Evolutionary conservation across 75 land plant genomes (phyloP), one percentile per base, ranked within the genome.

Genomic region (Adiantum capillusveneris): DNA sequence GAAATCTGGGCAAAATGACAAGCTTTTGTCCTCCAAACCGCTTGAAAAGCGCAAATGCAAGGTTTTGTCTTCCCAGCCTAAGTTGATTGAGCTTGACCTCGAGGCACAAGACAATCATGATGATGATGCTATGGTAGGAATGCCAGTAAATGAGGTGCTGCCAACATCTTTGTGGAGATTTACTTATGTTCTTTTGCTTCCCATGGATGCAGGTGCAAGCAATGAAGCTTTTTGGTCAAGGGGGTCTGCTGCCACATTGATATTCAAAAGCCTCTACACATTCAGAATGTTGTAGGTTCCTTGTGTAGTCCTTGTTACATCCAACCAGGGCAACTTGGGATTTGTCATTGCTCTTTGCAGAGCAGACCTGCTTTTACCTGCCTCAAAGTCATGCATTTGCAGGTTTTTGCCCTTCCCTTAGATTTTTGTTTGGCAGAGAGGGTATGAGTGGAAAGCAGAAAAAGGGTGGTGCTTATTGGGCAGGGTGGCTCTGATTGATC

Each of bases 21-120:
- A 21, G 22, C 50, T 14, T n/a, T 9, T 41, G 14, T 41, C 43
- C 14, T 41, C 14, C 43, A 48, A 48, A 6, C 29, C 5, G 14
- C 6, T 24, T 25, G 55, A 3, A 26, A 53, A 25, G 55, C 29
- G 9, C 28, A 26, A 53, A 6, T 1, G 28, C 28, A 53, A 24
- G 9, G 25, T 2, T 5, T 46, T 17, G 2, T 2, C 7, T 12
- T 25, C 21, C 55, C 2, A 22, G 25, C 55, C 5, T 26, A 14
- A 14, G 2, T 14, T 53, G 55, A 53, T 53, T 24, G 55, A 53
- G 55, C 55, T 53, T 24, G 55, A 53, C 29, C 24, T 53, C 3
- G 55, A 53, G 28, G 55, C 2, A 26, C 25, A 25, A 11, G 55
- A 53, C 25, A 14, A 53, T 27, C 2, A 25, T 26, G 29, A 24